A percentile compares a stretch with the other conserved stretches of the same genome.
phyloP scores from a whole-genome alignment of 345 rosid species.

The Heritiera fomes region DNA sequence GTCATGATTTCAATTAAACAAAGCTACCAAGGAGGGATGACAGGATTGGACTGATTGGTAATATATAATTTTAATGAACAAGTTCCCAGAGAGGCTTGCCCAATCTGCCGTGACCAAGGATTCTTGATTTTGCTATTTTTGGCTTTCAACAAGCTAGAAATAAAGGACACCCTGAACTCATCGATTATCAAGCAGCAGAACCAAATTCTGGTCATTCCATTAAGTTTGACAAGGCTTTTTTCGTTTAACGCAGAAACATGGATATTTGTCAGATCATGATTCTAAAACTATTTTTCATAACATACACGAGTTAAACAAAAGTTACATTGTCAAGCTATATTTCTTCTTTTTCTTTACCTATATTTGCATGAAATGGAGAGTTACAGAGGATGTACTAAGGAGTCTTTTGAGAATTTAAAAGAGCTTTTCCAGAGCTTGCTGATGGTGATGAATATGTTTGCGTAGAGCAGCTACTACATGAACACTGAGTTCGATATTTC shows the following conservation, averaged over 20 bases:
- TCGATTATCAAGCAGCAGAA: neutral
- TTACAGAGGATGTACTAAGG: neutral
- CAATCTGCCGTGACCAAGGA: neutral
- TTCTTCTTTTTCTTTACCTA: neutral
- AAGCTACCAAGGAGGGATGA: neutral
- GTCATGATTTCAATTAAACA: neutral
- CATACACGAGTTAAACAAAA: neutral
- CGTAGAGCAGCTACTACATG: conserved; percentile 25
- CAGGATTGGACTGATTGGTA: neutral
- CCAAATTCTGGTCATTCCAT: neutral
- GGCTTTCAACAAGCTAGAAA: neutral
- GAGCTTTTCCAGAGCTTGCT: conserved; percentile 28
- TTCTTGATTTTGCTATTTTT: neutral
- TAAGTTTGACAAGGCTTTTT: neutral
- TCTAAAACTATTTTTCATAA: neutral
- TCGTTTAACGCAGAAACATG: neutral
- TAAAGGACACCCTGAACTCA: neutral
- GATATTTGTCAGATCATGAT: neutral
- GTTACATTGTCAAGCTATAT: neutral
- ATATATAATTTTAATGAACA: neutral
- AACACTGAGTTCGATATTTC: conserved; percentile 23
- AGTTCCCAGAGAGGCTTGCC: neutral
- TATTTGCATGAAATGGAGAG: neutral
- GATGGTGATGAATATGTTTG: conserved; percentile 21
- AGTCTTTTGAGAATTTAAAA: neutral